phyloP scores from a whole-genome alignment of 2,329 filamentous ascomycete species.

The Ascochyta fabae region DNA sequence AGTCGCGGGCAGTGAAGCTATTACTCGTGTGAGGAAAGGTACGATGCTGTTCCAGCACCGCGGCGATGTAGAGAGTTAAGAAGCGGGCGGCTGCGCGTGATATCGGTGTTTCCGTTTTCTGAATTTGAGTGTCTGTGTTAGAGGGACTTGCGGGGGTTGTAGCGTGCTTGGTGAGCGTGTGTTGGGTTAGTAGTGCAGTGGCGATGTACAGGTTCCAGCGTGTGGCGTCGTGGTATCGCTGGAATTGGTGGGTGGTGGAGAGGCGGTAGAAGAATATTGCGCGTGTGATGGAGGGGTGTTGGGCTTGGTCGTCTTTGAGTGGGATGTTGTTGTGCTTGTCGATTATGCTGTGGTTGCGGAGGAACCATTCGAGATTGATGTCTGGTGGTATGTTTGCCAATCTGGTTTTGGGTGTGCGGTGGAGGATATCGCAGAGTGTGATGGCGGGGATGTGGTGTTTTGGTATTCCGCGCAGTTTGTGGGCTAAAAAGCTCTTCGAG shows the following conservation, averaged over 20 bases:
- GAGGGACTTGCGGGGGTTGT: too few relatives aligned
- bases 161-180: not conserved
- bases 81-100: too few relatives aligned
- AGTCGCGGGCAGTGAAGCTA: too few relatives aligned
- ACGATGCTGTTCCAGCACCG: too few relatives aligned
- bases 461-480: constrained; percentile 23
- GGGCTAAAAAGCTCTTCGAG: constrained; percentile 7
- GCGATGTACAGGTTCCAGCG: constrained; percentile 35
- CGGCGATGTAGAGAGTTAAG: too few relatives aligned
- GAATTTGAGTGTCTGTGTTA: too few relatives aligned
- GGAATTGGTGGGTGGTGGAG: constrained; percentile 25
- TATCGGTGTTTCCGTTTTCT: too few relatives aligned
- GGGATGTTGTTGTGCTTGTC: constrained; percentile 13
- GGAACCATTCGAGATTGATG: constrained; percentile 31
- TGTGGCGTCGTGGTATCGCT: constrained; percentile 29
- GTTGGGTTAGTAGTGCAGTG: constrained; percentile 21
- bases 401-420: constrained; percentile 5
- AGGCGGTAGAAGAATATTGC: constrained; percentile 36
- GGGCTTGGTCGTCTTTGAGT: constrained; percentile 11
- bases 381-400: constrained; percentile 26
- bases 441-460: constrained; percentile 13
- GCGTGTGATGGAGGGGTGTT: not conserved
- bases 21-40: too few relatives aligned
- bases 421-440: constrained; percentile 19
- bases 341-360: constrained; percentile 18